Conservation (phyloP, 2,329 filamentous ascomycete genomes). For the Pseudonectria buxi region DNA sequence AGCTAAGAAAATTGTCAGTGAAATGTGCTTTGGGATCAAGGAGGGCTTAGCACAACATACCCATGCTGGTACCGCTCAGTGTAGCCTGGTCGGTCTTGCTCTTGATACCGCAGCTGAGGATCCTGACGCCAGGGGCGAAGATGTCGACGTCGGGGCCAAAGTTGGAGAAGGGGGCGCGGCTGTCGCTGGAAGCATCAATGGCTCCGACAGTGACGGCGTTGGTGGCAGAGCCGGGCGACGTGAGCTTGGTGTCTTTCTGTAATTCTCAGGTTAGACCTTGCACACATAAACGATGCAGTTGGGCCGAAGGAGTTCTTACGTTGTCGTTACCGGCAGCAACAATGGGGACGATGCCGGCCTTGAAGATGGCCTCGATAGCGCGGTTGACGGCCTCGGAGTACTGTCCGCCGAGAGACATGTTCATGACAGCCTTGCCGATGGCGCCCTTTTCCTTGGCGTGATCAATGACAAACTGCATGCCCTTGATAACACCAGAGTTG, state of each 20-base stretch:
- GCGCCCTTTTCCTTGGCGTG: constrained; percentile 36
- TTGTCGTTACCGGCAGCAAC: constrained; percentile 57
- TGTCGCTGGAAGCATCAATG: constrained; percentile 44
- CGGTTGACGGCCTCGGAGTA: constrained; percentile 45
- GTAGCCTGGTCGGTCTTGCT: constrained; percentile 37
- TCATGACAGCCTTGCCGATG: constrained; percentile 52
- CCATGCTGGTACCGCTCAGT: constrained; percentile 54
- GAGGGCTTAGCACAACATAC: constrained; percentile 18
- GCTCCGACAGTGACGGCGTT: constrained; percentile 55
- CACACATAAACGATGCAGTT: no score
- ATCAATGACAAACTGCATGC: constrained; percentile 49
- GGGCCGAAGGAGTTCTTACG: no score
- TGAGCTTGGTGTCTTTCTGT: constrained; percentile 40
- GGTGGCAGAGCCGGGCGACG: constrained; percentile 49
- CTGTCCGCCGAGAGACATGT: constrained; percentile 54
- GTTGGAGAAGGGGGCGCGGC: constrained; percentile 50
- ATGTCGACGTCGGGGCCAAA: constrained; percentile 48
- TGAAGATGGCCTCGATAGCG: constrained; percentile 44
- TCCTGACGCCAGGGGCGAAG: constrained; percentile 49
- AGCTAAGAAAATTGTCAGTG: constrained; percentile 30
- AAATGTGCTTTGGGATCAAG: background rate
- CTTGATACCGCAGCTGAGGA: constrained; percentile 47
- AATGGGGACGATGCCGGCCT: constrained; percentile 47
- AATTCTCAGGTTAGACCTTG: background rate
- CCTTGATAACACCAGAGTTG: constrained; percentile 44